These are phyloP conservation scores for Skeletonema marinoi DNA, from an alignment of 108 stramenopile genomes.

Conservation along the genomic window DNA sequence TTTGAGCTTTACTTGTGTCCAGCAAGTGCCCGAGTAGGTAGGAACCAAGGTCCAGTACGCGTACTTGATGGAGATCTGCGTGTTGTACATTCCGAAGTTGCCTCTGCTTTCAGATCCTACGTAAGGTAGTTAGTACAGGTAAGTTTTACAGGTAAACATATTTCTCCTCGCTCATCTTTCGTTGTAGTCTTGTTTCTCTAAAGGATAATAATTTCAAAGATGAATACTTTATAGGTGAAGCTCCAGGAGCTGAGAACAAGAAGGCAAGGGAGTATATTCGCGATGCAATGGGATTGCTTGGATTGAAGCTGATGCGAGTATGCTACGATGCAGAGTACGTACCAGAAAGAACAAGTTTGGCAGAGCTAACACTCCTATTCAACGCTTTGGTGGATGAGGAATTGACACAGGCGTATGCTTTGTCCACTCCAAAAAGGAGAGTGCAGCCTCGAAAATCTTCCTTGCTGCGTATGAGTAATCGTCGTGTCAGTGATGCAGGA, in stretches of 20 bases:
- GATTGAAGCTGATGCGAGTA: not conserved
- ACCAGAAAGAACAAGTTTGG: not conserved
- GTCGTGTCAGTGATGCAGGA: not conserved
- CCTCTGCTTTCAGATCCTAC: no score
- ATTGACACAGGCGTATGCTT: not conserved
- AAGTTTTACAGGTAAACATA: no score
- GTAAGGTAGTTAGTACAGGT: no score
- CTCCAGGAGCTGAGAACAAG: not conserved
- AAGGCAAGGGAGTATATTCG: not conserved
- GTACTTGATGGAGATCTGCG: no score
- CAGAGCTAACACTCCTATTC: not conserved
- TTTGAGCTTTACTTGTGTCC: no score
- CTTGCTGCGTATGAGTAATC: not conserved
- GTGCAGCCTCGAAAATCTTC: not conserved
- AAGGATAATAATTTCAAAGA: no score
- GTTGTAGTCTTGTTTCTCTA: no score
- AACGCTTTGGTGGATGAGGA: not conserved
- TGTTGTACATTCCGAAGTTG: no score
- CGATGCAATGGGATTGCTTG: not conserved
- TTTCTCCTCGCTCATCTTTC: no score
- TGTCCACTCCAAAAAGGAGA: not conserved
- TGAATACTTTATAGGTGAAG: not conserved
- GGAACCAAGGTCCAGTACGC: no score
- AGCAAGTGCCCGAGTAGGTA: no score
- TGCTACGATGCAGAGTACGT: not conserved